Evolutionary conservation across 352 stramenopile species (phyloP).

Genomic region (Phytophthora syringae): DNA sequence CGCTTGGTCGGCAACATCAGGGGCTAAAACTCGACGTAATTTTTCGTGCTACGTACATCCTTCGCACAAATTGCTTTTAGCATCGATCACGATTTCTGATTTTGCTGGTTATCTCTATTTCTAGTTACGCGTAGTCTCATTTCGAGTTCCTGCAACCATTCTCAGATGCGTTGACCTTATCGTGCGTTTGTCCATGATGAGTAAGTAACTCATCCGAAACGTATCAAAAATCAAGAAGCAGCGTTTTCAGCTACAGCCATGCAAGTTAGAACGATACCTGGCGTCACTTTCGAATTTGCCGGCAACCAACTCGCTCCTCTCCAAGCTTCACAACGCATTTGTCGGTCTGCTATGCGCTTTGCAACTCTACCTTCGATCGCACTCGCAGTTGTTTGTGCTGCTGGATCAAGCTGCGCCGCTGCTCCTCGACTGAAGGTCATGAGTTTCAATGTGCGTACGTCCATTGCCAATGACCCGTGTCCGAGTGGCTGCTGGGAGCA

Average conservation of each 20-base stretch:
- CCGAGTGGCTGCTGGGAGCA: constrained; percentile 66
- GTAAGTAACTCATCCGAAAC: background rate
- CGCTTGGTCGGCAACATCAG: constrained; percentile 22
- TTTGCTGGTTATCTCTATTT: constrained; percentile 7
- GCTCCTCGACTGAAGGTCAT: constrained; percentile 53
- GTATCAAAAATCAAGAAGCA: constrained; percentile 15
- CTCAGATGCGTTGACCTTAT: constrained; percentile 26
- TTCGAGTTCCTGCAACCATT: constrained; percentile 13
- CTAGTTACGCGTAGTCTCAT: constrained; percentile 12
- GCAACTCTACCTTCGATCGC: constrained; percentile 2
- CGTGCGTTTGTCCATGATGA: constrained; percentile 14
- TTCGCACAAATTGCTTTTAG: background rate
- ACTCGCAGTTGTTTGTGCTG: background rate
- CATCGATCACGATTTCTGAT: background rate
- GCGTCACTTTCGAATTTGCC: constrained; percentile 24
- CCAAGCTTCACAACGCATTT: background rate
- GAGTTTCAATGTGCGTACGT: constrained; percentile 79
- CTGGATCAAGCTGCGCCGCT: constrained; percentile 5
- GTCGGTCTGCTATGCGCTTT: constrained; percentile 17
- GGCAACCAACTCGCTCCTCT: background rate
- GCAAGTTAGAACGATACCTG: background rate
- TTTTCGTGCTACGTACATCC: background rate
- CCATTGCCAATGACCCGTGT: constrained; percentile 66
- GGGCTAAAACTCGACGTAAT: too few species aligned
- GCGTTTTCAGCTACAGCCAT: background rate